Evolutionary conservation across 768 basidiomycete genomes (phyloP), one percentile per base, ranked within the genome.

Genomic region (Ephemerocybe angulata): DNA sequence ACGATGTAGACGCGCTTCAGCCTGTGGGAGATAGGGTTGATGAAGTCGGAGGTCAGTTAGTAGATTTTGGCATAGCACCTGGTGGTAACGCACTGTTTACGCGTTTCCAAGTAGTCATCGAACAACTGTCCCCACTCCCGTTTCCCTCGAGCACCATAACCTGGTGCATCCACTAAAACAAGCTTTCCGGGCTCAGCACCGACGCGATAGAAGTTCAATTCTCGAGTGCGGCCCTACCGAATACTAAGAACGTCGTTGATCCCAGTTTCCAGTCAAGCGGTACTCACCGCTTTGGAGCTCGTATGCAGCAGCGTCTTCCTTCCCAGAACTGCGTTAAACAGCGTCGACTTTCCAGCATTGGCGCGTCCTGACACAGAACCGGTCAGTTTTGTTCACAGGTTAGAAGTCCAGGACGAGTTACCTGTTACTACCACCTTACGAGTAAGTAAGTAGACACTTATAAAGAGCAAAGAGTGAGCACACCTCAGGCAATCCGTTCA

Each of bases 91-190:
- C 60, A 90, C 88, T 84, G 74, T 62, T 79, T 68, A 17, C 89
- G 82, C 35, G 71, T 80, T 51, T 75, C 64, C 13, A 89, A 57
- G 62, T 90, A 92, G 38, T 79, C 68, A 51, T 87, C 75, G 65
- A 91, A 90, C 3, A 88, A 60, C 25, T 71, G 65, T 1, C 90
- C 89, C 89, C 89, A 92, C 68, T 89, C 87, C 30, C 77, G 76
- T 40, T 87, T 78, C 12, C 90, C 89, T 52, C 87, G 76, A 8
- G 76, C 70, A 46, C 90, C 90, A 65, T 92, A 93, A 15, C 90
- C 90, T 2, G 90, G 90, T 12, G 89, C 79, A 62, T 93, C 90
- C 10, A 93, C 89, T 3, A 92, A 69, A 21, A 90, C 64, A 30
- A 88, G 72, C 35, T 81, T 76, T 29, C 83, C 82, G 24, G 79